Evolutionary conservation across 2,329 filamentous ascomycete species (phyloP).

Genomic region (Diaporthe humulicola): DNA sequence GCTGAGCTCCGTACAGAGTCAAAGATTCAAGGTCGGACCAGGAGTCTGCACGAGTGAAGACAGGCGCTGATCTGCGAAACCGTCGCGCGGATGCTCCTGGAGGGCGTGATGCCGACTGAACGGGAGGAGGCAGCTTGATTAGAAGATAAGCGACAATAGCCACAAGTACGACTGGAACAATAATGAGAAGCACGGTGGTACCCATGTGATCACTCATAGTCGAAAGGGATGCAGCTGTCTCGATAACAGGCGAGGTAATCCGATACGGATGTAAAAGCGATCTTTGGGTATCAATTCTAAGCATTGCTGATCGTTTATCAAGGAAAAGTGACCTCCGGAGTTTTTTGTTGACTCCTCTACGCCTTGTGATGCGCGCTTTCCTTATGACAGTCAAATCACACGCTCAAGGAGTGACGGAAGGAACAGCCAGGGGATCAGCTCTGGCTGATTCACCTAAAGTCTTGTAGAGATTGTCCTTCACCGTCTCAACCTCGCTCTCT

Average conservation of each 20-base stretch:
- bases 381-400: constrained; percentile 3
- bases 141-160: constrained; percentile 33
- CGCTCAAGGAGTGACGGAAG: constrained; percentile 31
- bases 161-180: constrained; percentile 33
- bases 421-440: constrained; percentile 37
- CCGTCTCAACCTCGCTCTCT: constrained; percentile 67
- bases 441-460: constrained; percentile 54
- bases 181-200: constrained; percentile 34
- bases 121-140: constrained; percentile 29
- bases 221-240: constrained; percentile 37
- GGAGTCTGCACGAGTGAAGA: constrained; percentile 44
- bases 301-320: constrained; percentile 18
- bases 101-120: neutral
- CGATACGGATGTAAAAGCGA: constrained; percentile 21
- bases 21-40: constrained; percentile 51
- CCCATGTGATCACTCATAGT: constrained; percentile 37
- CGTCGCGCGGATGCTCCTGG: neutral
- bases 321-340: neutral
- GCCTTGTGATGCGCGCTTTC: constrained; percentile 28
- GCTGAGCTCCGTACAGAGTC: neutral
- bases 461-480: constrained; percentile 70
- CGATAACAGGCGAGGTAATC: constrained; percentile 9
- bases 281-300: constrained; percentile 40
- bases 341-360: constrained; percentile 28
- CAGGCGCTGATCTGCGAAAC: neutral